Conservation (phyloP, 768 basidiomycete species). For the Boletus reticulatus region DNA sequence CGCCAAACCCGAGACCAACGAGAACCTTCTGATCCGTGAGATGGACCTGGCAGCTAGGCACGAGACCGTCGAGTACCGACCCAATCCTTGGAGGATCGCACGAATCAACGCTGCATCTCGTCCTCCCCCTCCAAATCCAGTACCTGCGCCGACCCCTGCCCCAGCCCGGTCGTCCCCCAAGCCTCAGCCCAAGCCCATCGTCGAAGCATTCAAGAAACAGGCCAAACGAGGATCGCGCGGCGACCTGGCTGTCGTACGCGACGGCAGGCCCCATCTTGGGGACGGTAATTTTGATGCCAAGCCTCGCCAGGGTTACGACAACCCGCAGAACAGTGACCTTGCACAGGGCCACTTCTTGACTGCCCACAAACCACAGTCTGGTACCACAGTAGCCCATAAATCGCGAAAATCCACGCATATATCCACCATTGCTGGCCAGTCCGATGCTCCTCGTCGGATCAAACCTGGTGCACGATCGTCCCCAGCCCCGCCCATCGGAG, state of each 20-base stretch:
- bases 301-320: not conserved
- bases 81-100: constrained; percentile 81
- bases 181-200: constrained; percentile 33
- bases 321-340: not conserved
- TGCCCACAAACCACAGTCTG: not conserved
- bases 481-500: not conserved
- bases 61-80: constrained; percentile 63
- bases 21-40: constrained; percentile 39
- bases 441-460: not conserved
- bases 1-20: constrained; percentile 12
- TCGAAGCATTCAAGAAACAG: constrained; percentile 48
- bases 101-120: constrained; percentile 72
- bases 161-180: constrained; percentile 7
- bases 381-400: not conserved
- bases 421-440: not conserved
- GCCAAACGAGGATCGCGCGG: constrained; percentile 15
- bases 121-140: constrained; percentile 1
- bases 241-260: not conserved
- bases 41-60: constrained; percentile 60
- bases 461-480: constrained; percentile 2
- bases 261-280: not conserved
- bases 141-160: not conserved
- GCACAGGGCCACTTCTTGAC: too few relatives aligned
- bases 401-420: constrained; percentile 12
- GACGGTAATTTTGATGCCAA: not conserved